A percentile compares a stretch with the other conserved stretches of the same genome.
These are phyloP conservation scores for Trichosporon coremiiforme DNA, from an alignment of 1,284 basidiomycete genomes.

Conservation along the genomic window DNA sequence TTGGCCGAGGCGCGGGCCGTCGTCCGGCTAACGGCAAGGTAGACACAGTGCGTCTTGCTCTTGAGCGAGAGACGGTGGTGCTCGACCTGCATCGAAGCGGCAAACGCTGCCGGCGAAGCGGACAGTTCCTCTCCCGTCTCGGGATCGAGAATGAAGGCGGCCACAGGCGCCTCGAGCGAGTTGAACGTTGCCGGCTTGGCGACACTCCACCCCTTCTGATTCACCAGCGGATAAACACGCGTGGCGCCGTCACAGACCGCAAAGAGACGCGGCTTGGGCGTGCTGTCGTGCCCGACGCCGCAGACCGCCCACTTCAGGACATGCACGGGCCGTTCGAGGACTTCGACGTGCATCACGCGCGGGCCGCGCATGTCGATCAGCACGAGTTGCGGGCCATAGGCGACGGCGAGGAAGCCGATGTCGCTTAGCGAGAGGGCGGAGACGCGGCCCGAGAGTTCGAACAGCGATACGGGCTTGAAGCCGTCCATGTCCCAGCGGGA, in stretches of 20 bases:
- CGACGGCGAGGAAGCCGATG: slow-evolving; percentile 69
- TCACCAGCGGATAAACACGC: slow-evolving; percentile 63
- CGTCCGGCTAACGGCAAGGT: slow-evolving; percentile 53
- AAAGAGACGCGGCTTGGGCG: slow-evolving; percentile 62
- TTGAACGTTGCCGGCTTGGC: slow-evolving; percentile 56
- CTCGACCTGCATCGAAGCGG: slow-evolving; percentile 26
- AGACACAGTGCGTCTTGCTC: slow-evolving; percentile 57
- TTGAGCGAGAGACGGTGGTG: background rate
- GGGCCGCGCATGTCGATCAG: slow-evolving; percentile 74
- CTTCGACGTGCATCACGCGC: slow-evolving; percentile 62
- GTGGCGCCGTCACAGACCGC: slow-evolving; percentile 63
- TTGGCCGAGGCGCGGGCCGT: slow-evolving; percentile 54
- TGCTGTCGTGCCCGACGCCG: slow-evolving; percentile 63
- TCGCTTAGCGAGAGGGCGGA: slow-evolving; percentile 4
- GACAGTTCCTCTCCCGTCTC: slow-evolving; percentile 61
- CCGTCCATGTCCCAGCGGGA: slow-evolving; percentile 59
- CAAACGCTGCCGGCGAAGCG: slow-evolving; percentile 33
- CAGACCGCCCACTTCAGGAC: slow-evolving; percentile 70
- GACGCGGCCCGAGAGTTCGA: slow-evolving; percentile 45
- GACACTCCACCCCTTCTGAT: slow-evolving; percentile 63
- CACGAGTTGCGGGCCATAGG: slow-evolving; percentile 65
- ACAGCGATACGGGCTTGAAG: slow-evolving; percentile 66
- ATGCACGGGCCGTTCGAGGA: slow-evolving; percentile 54
- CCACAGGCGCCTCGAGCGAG: slow-evolving; percentile 61
- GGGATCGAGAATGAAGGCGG: slow-evolving; percentile 66